Percentiles rank a stretch among this genome's conserved stretches.
phyloP scores from a whole-genome alignment of 164 flowering plant genomes.

The Berberis vulgaris region DNA sequence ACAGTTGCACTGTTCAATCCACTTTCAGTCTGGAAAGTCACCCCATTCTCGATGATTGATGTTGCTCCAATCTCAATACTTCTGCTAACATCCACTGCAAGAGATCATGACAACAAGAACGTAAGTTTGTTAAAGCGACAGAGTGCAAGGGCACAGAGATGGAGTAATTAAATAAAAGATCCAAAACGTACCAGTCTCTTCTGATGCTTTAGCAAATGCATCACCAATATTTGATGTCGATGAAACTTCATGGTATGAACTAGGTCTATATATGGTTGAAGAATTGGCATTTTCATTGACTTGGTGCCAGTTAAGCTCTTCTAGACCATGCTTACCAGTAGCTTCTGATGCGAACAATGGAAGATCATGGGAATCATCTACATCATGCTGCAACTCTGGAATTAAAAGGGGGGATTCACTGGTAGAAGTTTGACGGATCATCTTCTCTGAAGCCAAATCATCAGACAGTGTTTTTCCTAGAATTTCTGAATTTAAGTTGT shows the following conservation, averaged over 20 bases:
- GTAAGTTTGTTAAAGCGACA: no score
- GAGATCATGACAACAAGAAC: no score
- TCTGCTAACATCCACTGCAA: no score
- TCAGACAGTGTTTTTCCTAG: constrained; percentile 6
- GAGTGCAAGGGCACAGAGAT: neutral
- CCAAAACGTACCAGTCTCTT: constrained; percentile 19
- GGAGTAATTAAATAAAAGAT: constrained; percentile 1
- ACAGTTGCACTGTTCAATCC: constrained; percentile 10
- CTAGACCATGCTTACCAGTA: constrained; percentile 20
- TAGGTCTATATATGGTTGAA: constrained; percentile 20
- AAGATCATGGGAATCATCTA: constrained; percentile 12
- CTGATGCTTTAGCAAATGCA: constrained; percentile 8
- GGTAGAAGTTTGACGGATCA: constrained; percentile 10
- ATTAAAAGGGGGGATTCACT: constrained; percentile 21
- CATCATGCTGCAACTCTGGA: constrained; percentile 18
- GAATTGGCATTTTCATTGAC: constrained; percentile 16
- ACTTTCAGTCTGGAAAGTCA: constrained; percentile 14
- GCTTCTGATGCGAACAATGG: constrained; percentile 15
- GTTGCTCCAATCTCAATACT: neutral
- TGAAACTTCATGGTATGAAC: constrained; percentile 13
- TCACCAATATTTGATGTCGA: constrained; percentile 15
- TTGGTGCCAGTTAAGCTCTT: constrained; percentile 38
- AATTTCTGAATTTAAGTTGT: constrained; percentile 1
- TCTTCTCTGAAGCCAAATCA: constrained; percentile 16
- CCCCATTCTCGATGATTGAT: constrained; percentile 12